A percentile compares a stretch with the other conserved stretches of the same genome.
Conservation (phyloP, 495 filamentous ascomycete genomes). For the Xylaria sp. region DNA sequence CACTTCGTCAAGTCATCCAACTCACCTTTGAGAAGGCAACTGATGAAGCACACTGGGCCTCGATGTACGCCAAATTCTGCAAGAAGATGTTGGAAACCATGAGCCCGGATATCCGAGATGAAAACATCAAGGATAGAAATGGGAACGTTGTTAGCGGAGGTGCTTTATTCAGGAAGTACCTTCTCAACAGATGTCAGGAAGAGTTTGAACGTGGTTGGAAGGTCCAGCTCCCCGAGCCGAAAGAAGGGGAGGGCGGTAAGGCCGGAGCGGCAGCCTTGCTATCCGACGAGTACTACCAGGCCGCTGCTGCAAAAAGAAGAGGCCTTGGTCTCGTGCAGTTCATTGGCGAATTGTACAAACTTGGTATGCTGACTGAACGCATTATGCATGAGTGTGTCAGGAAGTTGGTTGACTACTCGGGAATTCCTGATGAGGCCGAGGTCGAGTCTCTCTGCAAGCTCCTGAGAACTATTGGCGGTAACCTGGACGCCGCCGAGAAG, state of each 20-base stretch:
- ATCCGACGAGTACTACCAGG: conserved; percentile 96
- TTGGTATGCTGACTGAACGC: conserved; percentile 96
- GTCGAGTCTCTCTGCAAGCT: conserved; percentile 94
- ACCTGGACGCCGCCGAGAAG: conserved; percentile 81
- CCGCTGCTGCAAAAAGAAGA: conserved; percentile 94
- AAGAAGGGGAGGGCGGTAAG: conserved; percentile 70
- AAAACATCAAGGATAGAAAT: conserved; percentile 85
- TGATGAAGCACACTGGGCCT: conserved; percentile 98
- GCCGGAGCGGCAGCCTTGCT: conserved; percentile 79
- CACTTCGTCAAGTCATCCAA: conserved; percentile 95
- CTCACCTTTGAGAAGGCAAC: conserved; percentile 99
- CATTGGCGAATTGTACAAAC: conserved; percentile 98
- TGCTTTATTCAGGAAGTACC: conserved; percentile 95
- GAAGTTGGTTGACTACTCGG: conserved; percentile 95
- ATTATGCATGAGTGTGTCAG: conserved; percentile 99
- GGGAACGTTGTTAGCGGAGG: conserved; percentile 90
- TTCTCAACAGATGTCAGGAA: conserved; percentile 97
- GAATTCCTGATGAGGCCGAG: conserved; percentile 91
- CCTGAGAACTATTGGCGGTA: conserved; percentile 86
- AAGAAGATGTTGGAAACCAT: conserved; percentile 95
- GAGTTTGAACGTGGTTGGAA: conserved; percentile 99
- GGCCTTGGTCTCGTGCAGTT: conserved; percentile 98
- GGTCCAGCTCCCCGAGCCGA: conserved; percentile 79
- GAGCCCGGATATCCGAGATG: conserved; percentile 94
- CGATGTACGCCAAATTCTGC: conserved; percentile 99